Conservation (phyloP, 495 filamentous ascomycete genomes). For the Lasiosphaeris hirsuta region DNA sequence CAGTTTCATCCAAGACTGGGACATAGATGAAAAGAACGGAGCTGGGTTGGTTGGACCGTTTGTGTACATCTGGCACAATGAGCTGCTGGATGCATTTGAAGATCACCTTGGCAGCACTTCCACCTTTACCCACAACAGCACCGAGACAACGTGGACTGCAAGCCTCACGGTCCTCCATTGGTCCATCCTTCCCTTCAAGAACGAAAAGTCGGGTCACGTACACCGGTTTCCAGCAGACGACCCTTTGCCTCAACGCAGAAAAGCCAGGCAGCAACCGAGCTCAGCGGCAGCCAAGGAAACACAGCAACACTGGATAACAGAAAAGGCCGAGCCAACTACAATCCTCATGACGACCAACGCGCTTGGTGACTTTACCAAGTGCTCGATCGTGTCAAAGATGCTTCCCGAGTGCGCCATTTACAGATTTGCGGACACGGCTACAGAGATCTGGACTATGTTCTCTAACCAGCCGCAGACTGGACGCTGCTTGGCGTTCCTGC, state of each 20-base stretch:
- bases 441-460: neutral
- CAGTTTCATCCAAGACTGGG: constrained; percentile 1
- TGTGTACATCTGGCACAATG: neutral
- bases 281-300: neutral
- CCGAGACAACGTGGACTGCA: neutral
- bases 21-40: too few species aligned
- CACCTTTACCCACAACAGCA: neutral
- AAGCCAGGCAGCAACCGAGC: too few species aligned
- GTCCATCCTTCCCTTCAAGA: neutral
- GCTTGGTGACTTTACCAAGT: neutral
- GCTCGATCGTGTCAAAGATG: neutral
- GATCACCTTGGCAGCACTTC: neutral
- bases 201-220: neutral
- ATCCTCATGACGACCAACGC: neutral
- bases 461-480: neutral
- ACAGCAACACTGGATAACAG: neutral
- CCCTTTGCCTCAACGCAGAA: too few species aligned
- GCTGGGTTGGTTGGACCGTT: neutral
- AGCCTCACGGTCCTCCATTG: neutral
- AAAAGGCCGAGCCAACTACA: neutral
- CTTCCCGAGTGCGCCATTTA: neutral
- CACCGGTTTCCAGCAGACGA: neutral
- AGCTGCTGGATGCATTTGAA: neutral
- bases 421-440: neutral
- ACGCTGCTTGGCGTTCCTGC: neutral